Base-by-base conservation (phyloP, 305 asterid species). In the Plantago rigida region DNA sequence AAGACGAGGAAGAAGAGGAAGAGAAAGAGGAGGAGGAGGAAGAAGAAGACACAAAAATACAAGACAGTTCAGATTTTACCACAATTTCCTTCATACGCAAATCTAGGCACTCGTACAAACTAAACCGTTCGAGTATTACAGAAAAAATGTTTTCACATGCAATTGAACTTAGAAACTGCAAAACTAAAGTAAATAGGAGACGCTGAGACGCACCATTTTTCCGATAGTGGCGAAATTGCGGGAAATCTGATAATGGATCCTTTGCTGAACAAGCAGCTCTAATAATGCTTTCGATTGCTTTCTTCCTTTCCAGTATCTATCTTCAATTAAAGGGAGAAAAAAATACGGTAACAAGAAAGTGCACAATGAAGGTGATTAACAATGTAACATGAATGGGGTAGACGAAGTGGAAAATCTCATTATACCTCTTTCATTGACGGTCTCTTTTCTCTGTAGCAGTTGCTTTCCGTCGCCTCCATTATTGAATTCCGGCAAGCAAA, bases 251-350 rank as follows among this genome's bases (percentile, higher is more conserved):
- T 69, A 84, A 78, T 34, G 74, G 82, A 59, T 81, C 81, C 54
- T 77, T 74, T 56, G 68, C 75, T 36, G 73, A 74, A 39, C 63
- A 65, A 67, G 84, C 87, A 59, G 73, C 79, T 64, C 56, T 71
- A 64, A 76, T 70, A 15, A 56, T 65, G 55, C 67, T 77, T 13
- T 70, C 73, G 26, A 39, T 72, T 49, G 75, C 60, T 70, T 71
- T 79, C 84, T 81, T 84, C 80, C 71, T 84, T 56, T 77, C 80
- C 75, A 77, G 71, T 71, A 79, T 65, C 87, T 84, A 74, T 72
- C 62, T 74, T 71, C 56, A 49, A 49, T 22, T 2, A 22, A 22
- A 22, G 26, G 26, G 26, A 17, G 0, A 22, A 22, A 22, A 1
- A 22, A 22, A 22, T 22, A 22, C 26, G 7, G 39, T 3, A 31